Evolutionary conservation across 192 early-diverging fungal species (phyloP).

Genomic region (Physocladia obscura): DNA sequence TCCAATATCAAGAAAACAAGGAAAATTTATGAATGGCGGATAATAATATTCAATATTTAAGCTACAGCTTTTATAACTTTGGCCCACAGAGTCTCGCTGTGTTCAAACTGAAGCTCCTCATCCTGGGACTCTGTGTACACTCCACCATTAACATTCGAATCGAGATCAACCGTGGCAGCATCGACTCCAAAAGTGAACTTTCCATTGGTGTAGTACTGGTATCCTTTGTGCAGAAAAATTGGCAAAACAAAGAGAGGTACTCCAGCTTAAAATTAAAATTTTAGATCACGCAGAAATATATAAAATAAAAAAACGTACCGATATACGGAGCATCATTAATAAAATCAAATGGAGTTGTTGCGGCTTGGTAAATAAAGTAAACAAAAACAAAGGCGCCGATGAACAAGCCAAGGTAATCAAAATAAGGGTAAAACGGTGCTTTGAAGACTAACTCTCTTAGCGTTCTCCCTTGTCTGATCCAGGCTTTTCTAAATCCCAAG

Average conservation of each 20-base stretch:
- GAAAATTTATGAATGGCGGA: no score
- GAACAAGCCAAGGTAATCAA: conserved; percentile 12
- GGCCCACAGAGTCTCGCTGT: background rate
- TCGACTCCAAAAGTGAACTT: conserved; percentile 8
- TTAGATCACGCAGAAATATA: conserved; percentile 66
- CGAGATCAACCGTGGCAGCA: background rate
- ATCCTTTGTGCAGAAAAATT: background rate
- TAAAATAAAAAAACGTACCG: conserved; percentile 11
- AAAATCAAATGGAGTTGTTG: background rate
- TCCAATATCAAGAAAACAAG: no score
- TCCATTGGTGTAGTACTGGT: background rate
- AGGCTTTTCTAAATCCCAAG: conserved; percentile 40
- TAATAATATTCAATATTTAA: no score
- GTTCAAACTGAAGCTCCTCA: background rate
- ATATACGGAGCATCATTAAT: conserved; percentile 4
- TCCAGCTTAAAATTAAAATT: conserved; percentile 45
- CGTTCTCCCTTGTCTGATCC: conserved; percentile 10
- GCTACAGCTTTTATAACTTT: background rate
- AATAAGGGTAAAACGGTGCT: conserved; percentile 28
- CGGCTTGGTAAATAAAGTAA: conserved; percentile 21
- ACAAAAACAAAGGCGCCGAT: conserved; percentile 22
- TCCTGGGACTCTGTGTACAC: background rate
- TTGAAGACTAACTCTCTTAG: conserved; percentile 12
- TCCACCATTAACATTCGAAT: conserved; percentile 4
- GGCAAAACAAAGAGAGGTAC: conserved; percentile 7